Conservation (phyloP, 176 grass and related monocot species). For the Oryza punctata region DNA sequence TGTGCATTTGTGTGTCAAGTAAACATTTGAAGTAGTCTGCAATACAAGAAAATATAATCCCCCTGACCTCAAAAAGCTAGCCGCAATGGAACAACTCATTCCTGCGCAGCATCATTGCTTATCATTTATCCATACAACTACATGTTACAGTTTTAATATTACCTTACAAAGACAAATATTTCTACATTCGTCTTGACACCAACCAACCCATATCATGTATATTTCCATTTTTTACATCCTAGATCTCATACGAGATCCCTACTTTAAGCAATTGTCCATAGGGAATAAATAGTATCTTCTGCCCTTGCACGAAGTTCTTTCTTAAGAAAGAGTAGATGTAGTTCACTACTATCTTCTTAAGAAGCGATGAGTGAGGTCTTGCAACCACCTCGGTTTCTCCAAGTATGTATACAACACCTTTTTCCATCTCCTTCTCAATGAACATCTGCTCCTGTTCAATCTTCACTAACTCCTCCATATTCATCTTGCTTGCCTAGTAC, state of each 20-base stretch:
- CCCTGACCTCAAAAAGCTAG: neutral
- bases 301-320: conserved; percentile 47
- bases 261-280: conserved; percentile 44
- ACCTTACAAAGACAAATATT: neutral
- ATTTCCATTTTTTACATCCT: neutral
- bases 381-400: conserved; percentile 50
- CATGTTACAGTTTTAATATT: neutral
- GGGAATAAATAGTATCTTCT: conserved; percentile 46
- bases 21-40: neutral
- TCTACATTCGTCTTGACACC: neutral
- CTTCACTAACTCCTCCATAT: conserved; percentile 28
- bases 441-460: conserved; percentile 39
- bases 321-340: conserved; percentile 52
- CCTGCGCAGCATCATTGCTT: neutral
- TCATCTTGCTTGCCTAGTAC: conserved; percentile 26
- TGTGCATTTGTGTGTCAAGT: neutral
- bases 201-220: neutral
- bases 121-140: neutral
- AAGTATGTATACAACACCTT: conserved; percentile 52
- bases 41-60: neutral
- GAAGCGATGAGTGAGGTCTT: conserved; percentile 19
- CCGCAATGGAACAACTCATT: neutral
- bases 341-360: conserved; percentile 41
- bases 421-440: conserved; percentile 38
- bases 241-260: conserved; percentile 57